Percentiles rank a stretch among this genome's conserved stretches.
phyloP scores from a whole-genome alignment of 1,284 basidiomycete genomes.

The Tranzscheliella williamsii region DNA sequence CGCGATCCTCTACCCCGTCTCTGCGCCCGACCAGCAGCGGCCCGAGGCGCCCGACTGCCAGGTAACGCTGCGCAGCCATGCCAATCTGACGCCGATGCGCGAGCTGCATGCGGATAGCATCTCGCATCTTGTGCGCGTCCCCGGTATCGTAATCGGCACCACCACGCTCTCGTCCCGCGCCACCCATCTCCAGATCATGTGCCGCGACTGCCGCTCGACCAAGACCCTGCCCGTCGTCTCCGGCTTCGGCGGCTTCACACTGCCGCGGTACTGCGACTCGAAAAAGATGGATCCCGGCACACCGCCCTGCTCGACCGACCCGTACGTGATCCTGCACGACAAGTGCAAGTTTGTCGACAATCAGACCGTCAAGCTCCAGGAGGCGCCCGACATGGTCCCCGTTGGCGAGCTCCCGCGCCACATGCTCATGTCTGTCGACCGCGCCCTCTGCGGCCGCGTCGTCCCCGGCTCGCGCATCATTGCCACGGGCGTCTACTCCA shows the following conservation, averaged over 20 bases:
- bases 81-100: slow-evolving; percentile 88
- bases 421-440: slow-evolving; percentile 87
- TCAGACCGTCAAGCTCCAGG: slow-evolving; percentile 94
- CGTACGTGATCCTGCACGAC: slow-evolving; percentile 93
- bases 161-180: slow-evolving; percentile 91
- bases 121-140: slow-evolving; percentile 92
- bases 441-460: slow-evolving; percentile 57
- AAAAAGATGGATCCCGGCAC: slow-evolving; percentile 63
- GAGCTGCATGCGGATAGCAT: slow-evolving; percentile 81
- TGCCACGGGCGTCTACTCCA: slow-evolving; percentile 95
- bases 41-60: slow-evolving; percentile 74
- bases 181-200: slow-evolving; percentile 87
- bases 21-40: slow-evolving; percentile 39
- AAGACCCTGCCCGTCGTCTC: slow-evolving; percentile 72
- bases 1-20: slow-evolving; percentile 56
- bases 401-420: slow-evolving; percentile 96
- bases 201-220: slow-evolving; percentile 83
- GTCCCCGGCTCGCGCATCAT: slow-evolving; percentile 93
- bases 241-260: slow-evolving; percentile 77
- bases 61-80: slow-evolving; percentile 80
- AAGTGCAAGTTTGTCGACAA: slow-evolving; percentile 94
- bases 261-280: slow-evolving; percentile 55
- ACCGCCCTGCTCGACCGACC: slow-evolving; percentile 93
- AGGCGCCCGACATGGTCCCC: slow-evolving; percentile 99
- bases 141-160: slow-evolving; percentile 97